Base-by-base conservation (phyloP, 495 filamentous ascomycete genomes). In the Immersiella caudata region DNA sequence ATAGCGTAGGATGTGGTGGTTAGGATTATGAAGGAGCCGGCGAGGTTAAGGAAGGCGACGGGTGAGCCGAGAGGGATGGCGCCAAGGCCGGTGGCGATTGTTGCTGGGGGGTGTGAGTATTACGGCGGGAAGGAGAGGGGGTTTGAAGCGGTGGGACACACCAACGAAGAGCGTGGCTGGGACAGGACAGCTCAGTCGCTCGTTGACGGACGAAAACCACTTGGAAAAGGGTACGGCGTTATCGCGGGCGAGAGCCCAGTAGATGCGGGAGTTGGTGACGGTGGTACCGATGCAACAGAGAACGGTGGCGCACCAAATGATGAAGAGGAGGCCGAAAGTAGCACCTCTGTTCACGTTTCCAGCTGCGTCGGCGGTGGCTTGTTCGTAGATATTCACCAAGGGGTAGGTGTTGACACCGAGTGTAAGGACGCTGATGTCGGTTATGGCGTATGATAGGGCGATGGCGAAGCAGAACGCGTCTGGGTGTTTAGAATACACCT, bases 161-260 rank as follows among this genome's bases (percentile, higher is more conserved):
- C 72, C 87, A 66, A 88, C 86, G 14, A 87, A 84, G 14, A 94
- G 65, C 0, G 90, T 93, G 0, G 91, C 85, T 62, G 87, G 85
- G 60, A 92, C 81, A 0, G 92, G 92, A 70, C 87, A 90, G 46
- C 85, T 83, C 35, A 86, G 82, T 0, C 60, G 79, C 60, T 81
- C 75, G 62, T 81, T 81, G 67, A 90, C 84, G 14, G 64, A 68
- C 51, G 78, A 73, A 52, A 88, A 82, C 68, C 82, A 77, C 5
- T 58, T 49, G 3, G 80, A 74, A 66, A 86, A 84, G 0, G 87
- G 87, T 0, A 85, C 83, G 6, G 87, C 87, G 51, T 87, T 83
- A 75, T 96, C 93, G 36, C 93, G 88, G 36, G 90, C 87, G 14
- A 96, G 84, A 2, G 91, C 88, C 92, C 92, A 96, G 69, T 91